Percentiles rank a stretch among this genome's conserved stretches.
phyloP scores from a whole-genome alignment of 441 rosid genomes.

The Geranium incanum region DNA sequence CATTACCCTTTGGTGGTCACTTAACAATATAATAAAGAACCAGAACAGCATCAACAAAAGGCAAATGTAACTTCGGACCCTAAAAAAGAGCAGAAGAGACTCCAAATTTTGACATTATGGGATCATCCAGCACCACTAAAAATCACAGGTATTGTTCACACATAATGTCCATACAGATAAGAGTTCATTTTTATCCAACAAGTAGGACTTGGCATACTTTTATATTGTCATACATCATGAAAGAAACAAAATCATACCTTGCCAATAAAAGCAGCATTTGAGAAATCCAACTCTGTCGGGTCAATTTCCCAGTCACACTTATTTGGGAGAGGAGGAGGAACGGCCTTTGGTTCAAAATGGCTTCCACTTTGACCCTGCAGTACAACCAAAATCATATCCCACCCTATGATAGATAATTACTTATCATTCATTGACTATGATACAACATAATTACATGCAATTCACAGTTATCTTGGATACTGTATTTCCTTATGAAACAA shows the following conservation, averaged over 20 bases:
- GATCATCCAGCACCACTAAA: neutral
- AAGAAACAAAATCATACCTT: slow-evolving; percentile 35
- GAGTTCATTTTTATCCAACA: neutral
- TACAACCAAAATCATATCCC: slow-evolving; percentile 14
- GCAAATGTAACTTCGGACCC: neutral
- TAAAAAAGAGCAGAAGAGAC: neutral
- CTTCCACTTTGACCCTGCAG: slow-evolving; percentile 95
- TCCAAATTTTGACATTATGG: neutral
- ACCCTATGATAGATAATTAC: neutral
- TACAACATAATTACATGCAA: neutral
- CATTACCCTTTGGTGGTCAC: neutral
- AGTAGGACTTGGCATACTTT: neutral
- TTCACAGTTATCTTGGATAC: neutral
- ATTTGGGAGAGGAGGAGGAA: slow-evolving; percentile 84
- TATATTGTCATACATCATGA: too few species aligned
- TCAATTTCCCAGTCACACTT: slow-evolving; percentile 99
- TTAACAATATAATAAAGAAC: neutral
- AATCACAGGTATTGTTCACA: neutral
- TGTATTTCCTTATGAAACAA: neutral
- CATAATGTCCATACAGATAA: neutral
- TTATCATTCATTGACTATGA: neutral
- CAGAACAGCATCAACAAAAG: neutral
- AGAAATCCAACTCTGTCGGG: slow-evolving; percentile 89
- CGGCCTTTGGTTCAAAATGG: slow-evolving; percentile 93
- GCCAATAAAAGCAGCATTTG: slow-evolving; percentile 61